Evolutionary conservation across 1,284 basidiomycete species (phyloP), one percentile per base, ranked within the genome.

Genomic region (Sanghuangporus baumii): DNA sequence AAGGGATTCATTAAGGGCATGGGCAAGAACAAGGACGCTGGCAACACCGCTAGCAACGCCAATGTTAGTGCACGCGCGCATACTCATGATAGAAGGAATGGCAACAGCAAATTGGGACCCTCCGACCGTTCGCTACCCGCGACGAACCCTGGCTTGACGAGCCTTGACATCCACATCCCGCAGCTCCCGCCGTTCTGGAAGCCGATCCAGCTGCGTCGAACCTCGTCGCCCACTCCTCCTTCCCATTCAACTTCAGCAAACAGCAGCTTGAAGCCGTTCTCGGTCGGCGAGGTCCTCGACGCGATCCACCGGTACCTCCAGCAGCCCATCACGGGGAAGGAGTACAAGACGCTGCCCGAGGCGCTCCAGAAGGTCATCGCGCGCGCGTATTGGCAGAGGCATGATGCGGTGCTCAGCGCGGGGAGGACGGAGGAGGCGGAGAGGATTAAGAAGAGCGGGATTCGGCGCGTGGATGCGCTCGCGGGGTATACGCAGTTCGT

Each of bases 381-480:
- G 40, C 56, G 50, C 20, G 58, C 58, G 18, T 60, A 51, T 54
- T 60, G 55, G 47, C 48, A 12, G 16, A 52, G 62, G 20, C 48
- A 57, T 43, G 62, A 60, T 34, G 34, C 59, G 6, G 58, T 58
- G 12, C 31, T 23, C 12, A 16, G 18, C 5, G 9, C 59, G 11
- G n/a, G 43, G 43, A 46, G 43, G 43, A 37, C 37, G 20, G 43
- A 40, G 55, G 52, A 59, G 26, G 57, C 38, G 31, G 55, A 38
- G 26, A 36, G 41, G 11, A 51, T 64, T 36, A 57, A 60, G 54
- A 55, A 47, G 54, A 26, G 18, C 37, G 62, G 62, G 16, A 55
- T 64, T n/a, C 36, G 40, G n/a, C 58, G 62, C 9, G 43, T 64
- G 6, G 62, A 64, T 43, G 62, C 56, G 40, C 62, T 64, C 26